A percentile compares a stretch with the other conserved stretches of the same genome.
Conservation (phyloP, 257 asterid genomes). For the Solanum pinnatisectum region DNA sequence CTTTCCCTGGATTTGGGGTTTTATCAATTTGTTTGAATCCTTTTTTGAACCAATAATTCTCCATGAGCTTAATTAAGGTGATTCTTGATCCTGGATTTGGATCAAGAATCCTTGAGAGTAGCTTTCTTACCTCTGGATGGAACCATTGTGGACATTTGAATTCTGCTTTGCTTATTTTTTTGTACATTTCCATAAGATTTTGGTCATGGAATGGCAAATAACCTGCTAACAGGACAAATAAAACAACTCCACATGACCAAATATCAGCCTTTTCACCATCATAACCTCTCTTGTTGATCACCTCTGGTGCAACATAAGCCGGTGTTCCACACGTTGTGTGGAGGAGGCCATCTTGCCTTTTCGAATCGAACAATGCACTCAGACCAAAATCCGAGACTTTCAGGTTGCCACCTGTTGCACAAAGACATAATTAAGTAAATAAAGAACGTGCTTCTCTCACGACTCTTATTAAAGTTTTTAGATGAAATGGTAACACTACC, state of each 20-base stretch:
- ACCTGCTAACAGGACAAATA: slow-evolving; percentile 73
- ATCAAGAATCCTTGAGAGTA: slow-evolving; percentile 60
- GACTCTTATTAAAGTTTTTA: not conserved
- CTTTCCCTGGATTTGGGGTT: slow-evolving; percentile 3
- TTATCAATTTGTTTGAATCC: slow-evolving; percentile 38
- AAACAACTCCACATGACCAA: slow-evolving; percentile 89
- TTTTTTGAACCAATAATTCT: slow-evolving; percentile 64
- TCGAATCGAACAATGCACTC: slow-evolving; percentile 61
- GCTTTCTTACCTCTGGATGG: slow-evolving; percentile 59
- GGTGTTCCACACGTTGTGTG: slow-evolving; percentile 97
- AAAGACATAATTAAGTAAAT: not conserved
- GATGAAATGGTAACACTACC: not conserved
- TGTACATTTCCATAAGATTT: slow-evolving; percentile 70
- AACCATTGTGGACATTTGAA: slow-evolving; percentile 85
- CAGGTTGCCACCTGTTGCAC: slow-evolving; percentile 26
- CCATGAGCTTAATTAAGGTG: slow-evolving; percentile 52
- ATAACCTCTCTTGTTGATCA: slow-evolving; percentile 56
- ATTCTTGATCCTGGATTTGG: slow-evolving; percentile 62
- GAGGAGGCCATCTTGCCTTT: slow-evolving; percentile 72
- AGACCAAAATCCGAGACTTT: slow-evolving; percentile 86
- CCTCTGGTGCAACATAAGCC: slow-evolving; percentile 94
- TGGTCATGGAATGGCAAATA: slow-evolving; percentile 77
- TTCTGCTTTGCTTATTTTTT: slow-evolving; percentile 56
- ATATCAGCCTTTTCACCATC: slow-evolving; percentile 88
- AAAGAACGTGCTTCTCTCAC: not conserved